A percentile compares a stretch with the other conserved stretches of the same genome.
phyloP scores from a whole-genome alignment of 139 green algal genomes.

The Picochlorum sp. region DNA sequence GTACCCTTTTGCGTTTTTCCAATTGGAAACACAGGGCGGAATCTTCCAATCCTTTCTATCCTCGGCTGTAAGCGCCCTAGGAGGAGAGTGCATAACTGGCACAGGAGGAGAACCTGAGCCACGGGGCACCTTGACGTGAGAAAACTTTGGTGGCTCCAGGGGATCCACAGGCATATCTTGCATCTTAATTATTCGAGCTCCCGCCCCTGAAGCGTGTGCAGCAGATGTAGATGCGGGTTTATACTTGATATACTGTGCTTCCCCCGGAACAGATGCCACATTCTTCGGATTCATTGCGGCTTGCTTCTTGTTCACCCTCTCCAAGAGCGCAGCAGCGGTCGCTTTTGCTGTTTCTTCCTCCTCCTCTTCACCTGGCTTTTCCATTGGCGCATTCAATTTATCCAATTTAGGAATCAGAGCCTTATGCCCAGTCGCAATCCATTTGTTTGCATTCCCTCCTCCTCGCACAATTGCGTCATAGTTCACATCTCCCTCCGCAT shows the following conservation, averaged over 20 bases:
- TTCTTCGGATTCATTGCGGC: conserved; percentile 61
- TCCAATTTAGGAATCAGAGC: conserved; percentile 84
- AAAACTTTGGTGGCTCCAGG: conserved; percentile 94
- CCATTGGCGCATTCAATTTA: conserved; percentile 41
- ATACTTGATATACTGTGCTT: conserved; percentile 90
- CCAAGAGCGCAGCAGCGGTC: conserved; percentile 57
- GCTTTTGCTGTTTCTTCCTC: conserved; percentile 47
- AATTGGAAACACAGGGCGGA: conserved; percentile 95
- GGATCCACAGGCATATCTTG: conserved; percentile 92
- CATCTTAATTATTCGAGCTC: conserved; percentile 93
- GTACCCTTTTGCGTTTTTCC: conserved; percentile 97
- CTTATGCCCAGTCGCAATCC: conserved; percentile 55
- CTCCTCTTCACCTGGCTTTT: conserved; percentile 71
- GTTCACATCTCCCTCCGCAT: conserved; percentile 57
- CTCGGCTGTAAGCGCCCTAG: conserved; percentile 66
- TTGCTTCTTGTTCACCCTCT: conserved; percentile 66
- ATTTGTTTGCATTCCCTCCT: conserved; percentile 58
- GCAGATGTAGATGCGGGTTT: conserved; percentile 66
- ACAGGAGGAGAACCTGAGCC: conserved; percentile 83
- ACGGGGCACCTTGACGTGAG: conserved; percentile 60
- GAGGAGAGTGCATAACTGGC: conserved; percentile 93
- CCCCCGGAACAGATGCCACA: conserved; percentile 58
- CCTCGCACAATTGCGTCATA: conserved; percentile 83
- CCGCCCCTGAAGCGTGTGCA: conserved; percentile 45
- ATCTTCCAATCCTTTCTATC: conserved; percentile 98